Base-by-base conservation (phyloP, 2,329 filamentous ascomycete species). In the Dactylellina haptotyla region DNA sequence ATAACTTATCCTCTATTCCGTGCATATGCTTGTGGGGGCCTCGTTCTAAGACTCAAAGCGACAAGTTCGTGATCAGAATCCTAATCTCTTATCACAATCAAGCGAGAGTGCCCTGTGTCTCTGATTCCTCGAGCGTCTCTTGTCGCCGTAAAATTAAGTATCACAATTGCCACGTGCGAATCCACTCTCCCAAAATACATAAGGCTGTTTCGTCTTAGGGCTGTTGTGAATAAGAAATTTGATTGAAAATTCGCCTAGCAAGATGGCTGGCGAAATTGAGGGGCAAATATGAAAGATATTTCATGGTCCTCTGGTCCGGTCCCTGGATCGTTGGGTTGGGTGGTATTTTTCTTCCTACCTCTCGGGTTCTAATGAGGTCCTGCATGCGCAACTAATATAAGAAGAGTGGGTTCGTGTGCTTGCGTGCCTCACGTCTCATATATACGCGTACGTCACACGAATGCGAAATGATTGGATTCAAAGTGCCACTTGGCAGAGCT, bases 401-500 rank as follows among this genome's bases (percentile, higher is more conserved):
- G n/a, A n/a, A 51, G 45, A 51, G 58, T 62, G 58, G 58, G 51
- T 12, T 41, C 20, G 23, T 28, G 5, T 26, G 45, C 20, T 5
- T 50, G 45, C 28, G 48, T 16, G 25, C 16, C 20, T 8, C 23
- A 23, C 14, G 14, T 34, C 51, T 50, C 51, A 39, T 30, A 46
- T 46, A 14, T 50, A 50, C 30, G 51, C 32, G 62, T 66, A 66
- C 62, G 62, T 66, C 62, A 66, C 62, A 65, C 37, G 37, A 30
- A 41, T 34, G 25, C 25, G 39, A 45, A 66, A 41, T 66, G 62
- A 66, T 66, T 57, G 62, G 51, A 25, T 10, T 43, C 41, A 18
- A 48, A 20, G n/a, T n/a, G 18, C 46, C 46, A 14, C 51, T 66
- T 66, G 62, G 62, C 62, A 30, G 18, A 10, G 16, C 62, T 65